phyloP scores from a whole-genome alignment of 495 filamentous ascomycete species.

The Neurospora sp. region DNA sequence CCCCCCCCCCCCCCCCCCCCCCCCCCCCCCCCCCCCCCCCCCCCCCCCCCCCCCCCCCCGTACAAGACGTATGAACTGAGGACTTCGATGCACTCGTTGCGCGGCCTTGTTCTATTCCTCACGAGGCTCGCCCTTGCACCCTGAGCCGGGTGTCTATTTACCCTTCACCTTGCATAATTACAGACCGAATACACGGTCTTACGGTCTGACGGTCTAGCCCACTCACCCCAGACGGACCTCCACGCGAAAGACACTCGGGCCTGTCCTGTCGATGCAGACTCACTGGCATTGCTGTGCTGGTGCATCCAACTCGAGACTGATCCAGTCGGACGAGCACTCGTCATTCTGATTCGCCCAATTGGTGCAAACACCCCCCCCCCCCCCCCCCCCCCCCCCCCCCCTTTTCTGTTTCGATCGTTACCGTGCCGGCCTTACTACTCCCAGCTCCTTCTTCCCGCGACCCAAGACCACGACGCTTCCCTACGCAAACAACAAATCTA shows the following conservation, averaged over 20 bases:
- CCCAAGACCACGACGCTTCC: background rate
- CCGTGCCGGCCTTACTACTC: background rate
- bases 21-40: background rate
- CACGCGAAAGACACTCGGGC: slow-evolving; percentile 1
- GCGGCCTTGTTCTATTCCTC: background rate
- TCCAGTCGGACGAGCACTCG: slow-evolving; percentile 14
- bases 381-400: too few species aligned
- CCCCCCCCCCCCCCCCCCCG: too few species aligned
- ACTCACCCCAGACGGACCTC: background rate
- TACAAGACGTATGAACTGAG: background rate
- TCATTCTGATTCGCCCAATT: slow-evolving; percentile 25
- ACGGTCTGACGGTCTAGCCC: background rate
- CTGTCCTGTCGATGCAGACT: slow-evolving; percentile 1
- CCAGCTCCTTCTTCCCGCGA: background rate
- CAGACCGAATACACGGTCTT: background rate
- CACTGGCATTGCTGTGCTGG: slow-evolving; percentile 9
- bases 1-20: too few species aligned
- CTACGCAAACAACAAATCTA: slow-evolving; percentile 1
- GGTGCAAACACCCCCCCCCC: slow-evolving; percentile 22
- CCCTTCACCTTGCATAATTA: background rate
- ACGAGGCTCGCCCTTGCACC: background rate
- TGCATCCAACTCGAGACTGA: slow-evolving; percentile 8
- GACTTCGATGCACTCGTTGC: background rate
- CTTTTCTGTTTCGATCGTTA: background rate
- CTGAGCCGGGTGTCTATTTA: background rate